A percentile compares a stretch with the other conserved stretches of the same genome.
These are phyloP conservation scores for Plasmodium reichenowi DNA, from an alignment of 169 alveolate genomes.

Conservation along the genomic window DNA sequence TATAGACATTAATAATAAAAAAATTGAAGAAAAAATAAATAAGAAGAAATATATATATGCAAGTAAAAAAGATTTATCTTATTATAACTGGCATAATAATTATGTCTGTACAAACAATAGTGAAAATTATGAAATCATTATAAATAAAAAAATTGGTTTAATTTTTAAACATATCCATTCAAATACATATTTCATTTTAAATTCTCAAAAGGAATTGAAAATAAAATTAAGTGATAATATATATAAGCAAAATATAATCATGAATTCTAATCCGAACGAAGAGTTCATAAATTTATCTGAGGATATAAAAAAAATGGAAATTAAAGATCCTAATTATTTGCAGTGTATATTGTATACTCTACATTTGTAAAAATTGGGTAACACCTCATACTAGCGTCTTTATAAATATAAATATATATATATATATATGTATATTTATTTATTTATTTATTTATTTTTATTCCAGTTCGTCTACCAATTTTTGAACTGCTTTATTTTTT, in stretches of 20 bases:
- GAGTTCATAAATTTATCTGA: constrained; percentile 19
- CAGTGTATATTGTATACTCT: constrained; percentile 55
- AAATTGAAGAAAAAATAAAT: constrained; percentile 44
- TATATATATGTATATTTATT: no score
- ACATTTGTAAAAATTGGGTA: constrained; percentile 7
- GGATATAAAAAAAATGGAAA: constrained; percentile 31
- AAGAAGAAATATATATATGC: constrained; percentile 54
- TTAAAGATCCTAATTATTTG: constrained; percentile 37
- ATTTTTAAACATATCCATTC: constrained; percentile 43
- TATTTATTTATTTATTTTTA: no score
- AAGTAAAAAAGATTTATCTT: constrained; percentile 57
- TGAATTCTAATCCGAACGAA: constrained; percentile 3
- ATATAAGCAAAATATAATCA: not conserved
- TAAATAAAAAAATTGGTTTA: constrained; percentile 59
- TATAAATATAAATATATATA: no score
- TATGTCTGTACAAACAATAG: constrained; percentile 58
- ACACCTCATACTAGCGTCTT: not conserved
- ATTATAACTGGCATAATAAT: constrained; percentile 66
- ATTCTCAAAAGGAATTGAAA: constrained; percentile 18
- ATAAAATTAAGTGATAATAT: constrained; percentile 56
- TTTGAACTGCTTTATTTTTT: no score
- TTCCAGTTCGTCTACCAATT: no score
- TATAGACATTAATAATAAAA: constrained; percentile 41
- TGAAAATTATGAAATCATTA: constrained; percentile 46
- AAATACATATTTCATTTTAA: constrained; percentile 36